Evolutionary conservation across 371 early-diverging fungal genomes (phyloP).

Genomic region (Blastocladiella emersonii): DNA sequence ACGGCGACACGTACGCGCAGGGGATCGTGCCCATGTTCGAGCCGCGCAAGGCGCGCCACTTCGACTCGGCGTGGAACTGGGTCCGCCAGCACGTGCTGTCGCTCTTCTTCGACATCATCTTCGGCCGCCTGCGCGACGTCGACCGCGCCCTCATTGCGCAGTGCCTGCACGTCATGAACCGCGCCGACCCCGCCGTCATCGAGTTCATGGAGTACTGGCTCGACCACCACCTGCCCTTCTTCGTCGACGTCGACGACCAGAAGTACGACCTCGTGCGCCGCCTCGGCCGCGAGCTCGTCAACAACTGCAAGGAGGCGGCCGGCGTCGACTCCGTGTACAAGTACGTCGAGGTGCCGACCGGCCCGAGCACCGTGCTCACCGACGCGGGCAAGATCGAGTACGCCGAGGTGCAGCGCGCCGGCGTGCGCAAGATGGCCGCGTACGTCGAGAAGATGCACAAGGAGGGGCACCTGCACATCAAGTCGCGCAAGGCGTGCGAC

Average conservation of each 20-base stretch:
- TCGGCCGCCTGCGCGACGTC: constrained; percentile 72
- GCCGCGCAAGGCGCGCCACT: constrained; percentile 68
- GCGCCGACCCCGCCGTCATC: constrained; percentile 63
- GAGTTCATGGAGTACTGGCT: constrained; percentile 77
- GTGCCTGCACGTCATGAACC: constrained; percentile 85
- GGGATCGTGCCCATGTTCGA: constrained; percentile 78
- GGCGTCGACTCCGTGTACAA: constrained; percentile 68
- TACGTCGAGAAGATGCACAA: constrained; percentile 50
- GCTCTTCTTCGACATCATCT: constrained; percentile 83
- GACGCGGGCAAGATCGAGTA: constrained; percentile 72
- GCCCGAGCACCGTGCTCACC: constrained; percentile 60
- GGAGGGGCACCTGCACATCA: not conserved
- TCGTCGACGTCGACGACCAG: constrained; percentile 54
- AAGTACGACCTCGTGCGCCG: constrained; percentile 69
- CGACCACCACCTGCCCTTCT: constrained; percentile 31
- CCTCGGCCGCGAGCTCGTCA: constrained; percentile 64
- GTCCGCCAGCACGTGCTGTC: constrained; percentile 81
- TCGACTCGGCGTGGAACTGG: constrained; percentile 97
- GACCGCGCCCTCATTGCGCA: constrained; percentile 87
- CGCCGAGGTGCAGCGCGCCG: constrained; percentile 55
- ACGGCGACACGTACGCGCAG: constrained; percentile 71
- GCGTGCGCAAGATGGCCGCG: constrained; percentile 48
- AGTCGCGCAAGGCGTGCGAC: not conserved
- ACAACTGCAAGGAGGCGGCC: constrained; percentile 73
- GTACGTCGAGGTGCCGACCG: constrained; percentile 52